These are phyloP conservation scores for Echium plantagineum DNA, from an alignment of 257 asterid species.

Conservation along the genomic window DNA sequence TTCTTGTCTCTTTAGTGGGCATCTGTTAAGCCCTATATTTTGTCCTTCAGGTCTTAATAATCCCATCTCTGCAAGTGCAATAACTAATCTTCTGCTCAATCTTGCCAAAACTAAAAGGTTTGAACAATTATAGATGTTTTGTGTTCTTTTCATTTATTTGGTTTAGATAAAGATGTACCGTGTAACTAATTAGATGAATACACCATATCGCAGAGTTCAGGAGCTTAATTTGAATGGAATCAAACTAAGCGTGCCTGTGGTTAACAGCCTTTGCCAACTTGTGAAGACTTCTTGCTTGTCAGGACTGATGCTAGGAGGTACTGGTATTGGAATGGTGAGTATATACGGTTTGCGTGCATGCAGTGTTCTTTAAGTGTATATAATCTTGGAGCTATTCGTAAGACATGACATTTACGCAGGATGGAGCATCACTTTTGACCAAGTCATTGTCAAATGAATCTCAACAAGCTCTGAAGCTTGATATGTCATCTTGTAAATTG, in stretches of 20 bases:
- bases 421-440: slow-evolving; percentile 55
- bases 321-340: slow-evolving; percentile 75
- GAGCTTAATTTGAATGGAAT: slow-evolving; percentile 71
- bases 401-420: slow-evolving; percentile 39
- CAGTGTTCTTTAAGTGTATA: slow-evolving; percentile 6
- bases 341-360: slow-evolving; percentile 2
- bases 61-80: slow-evolving; percentile 57
- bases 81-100: slow-evolving; percentile 46
- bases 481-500: slow-evolving; percentile 62
- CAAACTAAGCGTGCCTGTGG: slow-evolving; percentile 69
- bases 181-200: slow-evolving; percentile 6
- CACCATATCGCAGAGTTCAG: slow-evolving; percentile 51
- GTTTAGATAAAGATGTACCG: not conserved
- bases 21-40: slow-evolving; percentile 4
- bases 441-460: slow-evolving; percentile 60
- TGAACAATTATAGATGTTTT: not conserved
- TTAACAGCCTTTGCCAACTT: slow-evolving; percentile 66
- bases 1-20: not conserved
- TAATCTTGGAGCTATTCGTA: slow-evolving; percentile 8
- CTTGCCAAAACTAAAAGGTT: slow-evolving; percentile 59
- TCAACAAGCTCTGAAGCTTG: slow-evolving; percentile 63
- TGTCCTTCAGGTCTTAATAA: slow-evolving; percentile 56
- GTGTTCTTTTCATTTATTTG: not conserved
- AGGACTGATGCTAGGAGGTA: slow-evolving; percentile 66
- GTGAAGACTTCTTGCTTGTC: slow-evolving; percentile 55